Evolutionary conservation across 140 eudicot genomes (phyloP).

Genomic region (Artemisia princeps): DNA sequence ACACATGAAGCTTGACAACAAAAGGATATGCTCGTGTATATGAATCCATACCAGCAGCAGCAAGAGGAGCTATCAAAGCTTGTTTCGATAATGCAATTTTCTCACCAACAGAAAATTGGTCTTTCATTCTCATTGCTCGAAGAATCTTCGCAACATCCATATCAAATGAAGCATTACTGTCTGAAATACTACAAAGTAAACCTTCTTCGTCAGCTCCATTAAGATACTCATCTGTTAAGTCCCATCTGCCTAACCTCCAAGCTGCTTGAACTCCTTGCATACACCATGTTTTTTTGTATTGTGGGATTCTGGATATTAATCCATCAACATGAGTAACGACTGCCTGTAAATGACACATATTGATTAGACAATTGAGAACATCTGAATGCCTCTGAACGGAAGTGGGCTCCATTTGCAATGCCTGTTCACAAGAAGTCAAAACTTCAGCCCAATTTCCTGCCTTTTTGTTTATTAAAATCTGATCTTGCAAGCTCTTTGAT

Average conservation of each 20-base stretch:
- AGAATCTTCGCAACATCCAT: constrained; percentile 95
- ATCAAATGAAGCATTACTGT: constrained; percentile 87
- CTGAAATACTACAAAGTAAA: constrained; percentile 79
- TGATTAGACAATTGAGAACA: constrained; percentile 79
- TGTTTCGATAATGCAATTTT: constrained; percentile 83
- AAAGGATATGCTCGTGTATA: constrained; percentile 95
- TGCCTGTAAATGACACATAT: constrained; percentile 94
- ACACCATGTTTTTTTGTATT: constrained; percentile 94
- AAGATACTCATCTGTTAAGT: constrained; percentile 79
- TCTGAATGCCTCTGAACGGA: constrained; percentile 97
- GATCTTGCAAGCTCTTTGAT: constrained; percentile 84
- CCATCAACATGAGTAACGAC: constrained; percentile 99
- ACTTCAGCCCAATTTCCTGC: constrained; percentile 99
- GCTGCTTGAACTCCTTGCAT: constrained; percentile 99
- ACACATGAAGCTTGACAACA: constrained; percentile 87
- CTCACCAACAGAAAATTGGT: constrained; percentile 69
- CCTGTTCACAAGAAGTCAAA: constrained; percentile 93
- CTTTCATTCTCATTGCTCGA: constrained; percentile 78
- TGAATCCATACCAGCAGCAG: constrained; percentile 99
- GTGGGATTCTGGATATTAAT: constrained; percentile 69
- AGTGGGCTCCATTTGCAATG: constrained; percentile 93
- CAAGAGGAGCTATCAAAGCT: constrained; percentile 91
- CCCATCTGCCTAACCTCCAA: constrained; percentile 99
- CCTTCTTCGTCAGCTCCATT: constrained; percentile 92
- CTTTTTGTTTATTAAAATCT: constrained; percentile 73